A percentile compares a stretch with the other conserved stretches of the same genome.
Conservation (phyloP, 495 filamentous ascomycete species). For the Baudoinia panamericana region DNA sequence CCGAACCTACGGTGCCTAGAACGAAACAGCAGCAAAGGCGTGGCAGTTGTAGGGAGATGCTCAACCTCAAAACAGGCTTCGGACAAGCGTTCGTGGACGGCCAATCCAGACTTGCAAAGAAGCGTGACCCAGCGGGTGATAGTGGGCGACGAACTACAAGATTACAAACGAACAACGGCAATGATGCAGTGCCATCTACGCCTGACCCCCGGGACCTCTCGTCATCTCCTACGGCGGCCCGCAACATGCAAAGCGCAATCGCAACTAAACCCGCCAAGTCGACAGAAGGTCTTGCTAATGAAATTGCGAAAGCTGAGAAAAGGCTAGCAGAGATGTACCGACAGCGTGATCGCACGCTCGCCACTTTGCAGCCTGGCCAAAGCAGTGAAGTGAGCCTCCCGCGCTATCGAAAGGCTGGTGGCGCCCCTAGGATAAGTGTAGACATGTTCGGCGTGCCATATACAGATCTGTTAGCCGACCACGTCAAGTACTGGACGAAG, state of each 20-base stretch:
- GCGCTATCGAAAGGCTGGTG: not conserved
- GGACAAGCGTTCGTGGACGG: slow-evolving; percentile 3
- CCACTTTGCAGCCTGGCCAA: not conserved
- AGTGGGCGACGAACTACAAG: not conserved
- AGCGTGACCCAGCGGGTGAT: not conserved
- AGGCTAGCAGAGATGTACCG: not conserved
- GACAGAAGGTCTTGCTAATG: not conserved
- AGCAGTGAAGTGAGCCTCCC: not conserved
- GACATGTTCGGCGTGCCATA: slow-evolving; percentile 5
- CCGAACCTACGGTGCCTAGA: not conserved
- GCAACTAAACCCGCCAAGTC: no score
- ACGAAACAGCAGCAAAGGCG: not conserved
- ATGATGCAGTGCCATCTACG: not conserved
- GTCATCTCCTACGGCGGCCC: no score
- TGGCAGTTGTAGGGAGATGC: not conserved
- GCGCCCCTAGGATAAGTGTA: not conserved
- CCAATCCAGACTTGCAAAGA: not conserved
- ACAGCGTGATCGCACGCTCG: not conserved
- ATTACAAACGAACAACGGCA: not conserved
- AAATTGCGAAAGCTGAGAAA: not conserved
- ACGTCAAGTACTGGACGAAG: not conserved
- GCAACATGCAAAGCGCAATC: no score
- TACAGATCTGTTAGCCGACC: slow-evolving; percentile 4
- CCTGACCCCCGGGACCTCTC: not conserved
- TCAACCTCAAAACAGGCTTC: not conserved